Base-by-base conservation (phyloP, 371 early-diverging fungal genomes). In the Haplosporangium sp. region DNA sequence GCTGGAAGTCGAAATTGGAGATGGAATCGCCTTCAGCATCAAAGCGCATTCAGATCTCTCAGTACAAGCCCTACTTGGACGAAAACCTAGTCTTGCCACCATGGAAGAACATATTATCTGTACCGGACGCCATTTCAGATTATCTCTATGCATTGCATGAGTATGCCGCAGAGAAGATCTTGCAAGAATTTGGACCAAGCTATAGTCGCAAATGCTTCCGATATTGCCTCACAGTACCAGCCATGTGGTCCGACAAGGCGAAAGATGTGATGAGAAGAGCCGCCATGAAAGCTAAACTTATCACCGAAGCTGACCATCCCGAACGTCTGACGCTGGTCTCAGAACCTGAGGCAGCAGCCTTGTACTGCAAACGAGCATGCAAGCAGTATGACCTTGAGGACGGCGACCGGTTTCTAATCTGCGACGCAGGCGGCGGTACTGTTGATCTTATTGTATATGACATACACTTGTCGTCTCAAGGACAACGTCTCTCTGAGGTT, bases 381-480 rank as follows among this genome's bases (percentile, higher is more conserved):
- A 85, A 86, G 11, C 83, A 80, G 52, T 86, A 84, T 64, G 77
- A 81, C 29, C 63, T 86, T n/a, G 81, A 76, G 53, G 73, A 84
- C 38, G 81, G 81, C 11, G 84, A 86, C 50, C 74, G 82, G 13
- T 89, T 89, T 71, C 86, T 89, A 84, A 88, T 89, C 55, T 87
- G 87, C 66, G 90, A 89, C 79, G 88, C 88, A 41, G 90, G 90
- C 69, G 90, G 90, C 67, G 88, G 90, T 59, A 89, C 90, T 6
- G 88, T 89, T 1, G 90, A 89, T 76, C 58, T 89, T 60, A 88
- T 85, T 71, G 83, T 81, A 1, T 83, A 77, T 47, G 81, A 76
- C 48, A 74, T 83, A 11, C 70, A 51, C 50, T 81, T 77, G 38
- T 67, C 77, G 40, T 40, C 74, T 41, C 66, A 65, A 8, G 51